Conservation (phyloP, 225 moss, liverwort and hornwort species). For the Neckera pumila region DNA sequence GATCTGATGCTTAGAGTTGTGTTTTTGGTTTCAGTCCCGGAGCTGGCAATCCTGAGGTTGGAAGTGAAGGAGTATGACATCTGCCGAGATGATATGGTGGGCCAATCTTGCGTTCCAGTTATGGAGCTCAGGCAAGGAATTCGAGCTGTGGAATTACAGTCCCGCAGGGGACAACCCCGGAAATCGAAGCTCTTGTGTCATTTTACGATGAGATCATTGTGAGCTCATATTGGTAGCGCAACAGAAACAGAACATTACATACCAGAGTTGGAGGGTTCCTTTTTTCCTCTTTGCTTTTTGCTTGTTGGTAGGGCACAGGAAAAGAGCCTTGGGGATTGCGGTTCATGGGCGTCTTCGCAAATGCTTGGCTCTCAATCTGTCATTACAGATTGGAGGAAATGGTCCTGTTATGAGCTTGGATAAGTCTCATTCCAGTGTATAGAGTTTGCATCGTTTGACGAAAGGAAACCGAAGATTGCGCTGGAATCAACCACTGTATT, state of each 20-base stretch:
- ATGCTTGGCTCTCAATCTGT: not conserved
- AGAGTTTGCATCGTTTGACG: not conserved
- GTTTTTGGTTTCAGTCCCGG: conserved; percentile 51
- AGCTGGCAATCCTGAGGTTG: conserved; percentile 70
- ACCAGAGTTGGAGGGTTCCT: not conserved
- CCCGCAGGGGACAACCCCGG: conserved; percentile 28
- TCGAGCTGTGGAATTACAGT: conserved; percentile 49
- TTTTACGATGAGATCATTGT: not conserved
- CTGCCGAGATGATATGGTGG: conserved; percentile 69
- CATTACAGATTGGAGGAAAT: not conserved
- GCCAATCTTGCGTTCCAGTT: conserved; percentile 75
- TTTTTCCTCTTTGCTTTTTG: not conserved
- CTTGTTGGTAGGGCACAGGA: not conserved
- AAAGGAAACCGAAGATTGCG: not conserved
- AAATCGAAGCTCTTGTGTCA: conserved; percentile 73
- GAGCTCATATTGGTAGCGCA: not conserved
- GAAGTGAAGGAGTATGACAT: conserved; percentile 82
- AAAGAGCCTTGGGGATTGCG: not conserved
- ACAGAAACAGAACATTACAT: not conserved
- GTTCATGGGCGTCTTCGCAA: not conserved
- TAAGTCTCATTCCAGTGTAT: not conserved
- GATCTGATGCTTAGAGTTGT: not conserved
- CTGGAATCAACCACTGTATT: not conserved
- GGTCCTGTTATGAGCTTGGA: not conserved
- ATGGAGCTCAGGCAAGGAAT: conserved; percentile 49